Conservation (phyloP, 805 yeast species). For the Wickerhamiella occidentalis region DNA sequence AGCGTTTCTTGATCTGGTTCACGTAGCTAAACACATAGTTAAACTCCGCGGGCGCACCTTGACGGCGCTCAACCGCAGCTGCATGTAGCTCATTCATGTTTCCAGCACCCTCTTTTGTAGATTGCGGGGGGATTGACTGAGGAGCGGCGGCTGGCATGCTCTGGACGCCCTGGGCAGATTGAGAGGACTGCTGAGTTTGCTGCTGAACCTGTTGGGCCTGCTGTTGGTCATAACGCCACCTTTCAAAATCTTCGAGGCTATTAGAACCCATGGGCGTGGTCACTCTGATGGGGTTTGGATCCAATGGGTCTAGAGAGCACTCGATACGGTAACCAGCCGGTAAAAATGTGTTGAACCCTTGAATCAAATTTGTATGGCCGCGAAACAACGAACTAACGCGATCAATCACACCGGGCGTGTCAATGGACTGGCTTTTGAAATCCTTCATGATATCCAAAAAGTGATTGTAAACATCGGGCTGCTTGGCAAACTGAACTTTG, state of each 20-base stretch:
- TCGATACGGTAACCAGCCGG: constrained; percentile 94
- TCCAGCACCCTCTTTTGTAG: constrained; percentile 17
- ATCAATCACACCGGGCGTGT: constrained; percentile 97
- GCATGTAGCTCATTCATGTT: constrained; percentile 31
- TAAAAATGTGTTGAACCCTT: constrained; percentile 92
- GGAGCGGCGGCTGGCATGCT: constrained; percentile 13
- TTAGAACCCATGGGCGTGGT: constrained; percentile 93
- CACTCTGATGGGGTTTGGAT: constrained; percentile 84
- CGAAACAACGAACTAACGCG: constrained; percentile 82
- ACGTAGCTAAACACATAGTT: constrained; percentile 95
- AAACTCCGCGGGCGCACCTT: constrained; percentile 71
- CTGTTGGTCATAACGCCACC: constrained; percentile 10
- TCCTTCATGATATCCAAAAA: constrained; percentile 98
- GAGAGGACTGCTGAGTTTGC: constrained; percentile 23
- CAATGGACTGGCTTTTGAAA: constrained; percentile 89
- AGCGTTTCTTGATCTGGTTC: constrained; percentile 88
- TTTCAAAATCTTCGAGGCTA: constrained; percentile 39
- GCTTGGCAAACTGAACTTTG: constrained; percentile 77
- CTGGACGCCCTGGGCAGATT: constrained; percentile 17
- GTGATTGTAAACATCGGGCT: constrained; percentile 92
- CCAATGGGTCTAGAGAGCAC: constrained; percentile 78
- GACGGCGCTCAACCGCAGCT: constrained; percentile 27
- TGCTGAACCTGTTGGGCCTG: constrained; percentile 16
- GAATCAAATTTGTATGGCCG: constrained; percentile 85
- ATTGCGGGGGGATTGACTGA: constrained; percentile 16